Evolutionary conservation across 2,329 filamentous ascomycete genomes (phyloP).

Genomic region (Chrysoporthe puriensis): DNA sequence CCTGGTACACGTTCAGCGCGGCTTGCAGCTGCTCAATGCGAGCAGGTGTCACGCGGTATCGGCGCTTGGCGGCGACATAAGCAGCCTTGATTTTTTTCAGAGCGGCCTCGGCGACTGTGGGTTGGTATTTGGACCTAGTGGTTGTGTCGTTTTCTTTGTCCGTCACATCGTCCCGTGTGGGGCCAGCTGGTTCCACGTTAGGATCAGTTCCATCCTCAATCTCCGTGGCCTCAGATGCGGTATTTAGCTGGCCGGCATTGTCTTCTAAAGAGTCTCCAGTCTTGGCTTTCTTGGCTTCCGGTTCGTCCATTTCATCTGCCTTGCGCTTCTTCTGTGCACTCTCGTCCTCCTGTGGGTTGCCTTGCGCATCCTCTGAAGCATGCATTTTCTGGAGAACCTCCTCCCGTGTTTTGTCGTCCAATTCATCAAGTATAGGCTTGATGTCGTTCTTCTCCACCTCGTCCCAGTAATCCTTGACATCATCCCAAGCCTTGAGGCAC

Average conservation of each 20-base stretch:
- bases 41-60: constrained; percentile 75
- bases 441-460: constrained; percentile 81
- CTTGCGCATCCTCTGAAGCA: constrained; percentile 35
- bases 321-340: constrained; percentile 24
- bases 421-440: constrained; percentile 65
- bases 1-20: constrained; percentile 74
- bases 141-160: constrained; percentile 19
- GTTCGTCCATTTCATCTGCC: constrained; percentile 23
- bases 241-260: neutral
- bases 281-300: constrained; percentile 17
- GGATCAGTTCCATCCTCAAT: constrained; percentile 9
- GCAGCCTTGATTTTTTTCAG: constrained; percentile 78
- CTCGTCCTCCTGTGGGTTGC: constrained; percentile 5
- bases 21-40: constrained; percentile 78
- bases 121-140: constrained; percentile 36
- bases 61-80: constrained; percentile 80
- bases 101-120: constrained; percentile 63
- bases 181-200: neutral
- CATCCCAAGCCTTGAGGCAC: constrained; percentile 70
- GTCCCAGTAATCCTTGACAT: constrained; percentile 81
- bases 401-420: constrained; percentile 67
- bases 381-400: constrained; percentile 67
- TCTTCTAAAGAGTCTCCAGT: constrained; percentile 16
- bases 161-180: constrained; percentile 9
- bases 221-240: constrained; percentile 9